Percentiles rank a stretch among this genome's conserved stretches.
phyloP scores from a whole-genome alignment of 1,284 basidiomycete species.

The Dichomitus squalens region DNA sequence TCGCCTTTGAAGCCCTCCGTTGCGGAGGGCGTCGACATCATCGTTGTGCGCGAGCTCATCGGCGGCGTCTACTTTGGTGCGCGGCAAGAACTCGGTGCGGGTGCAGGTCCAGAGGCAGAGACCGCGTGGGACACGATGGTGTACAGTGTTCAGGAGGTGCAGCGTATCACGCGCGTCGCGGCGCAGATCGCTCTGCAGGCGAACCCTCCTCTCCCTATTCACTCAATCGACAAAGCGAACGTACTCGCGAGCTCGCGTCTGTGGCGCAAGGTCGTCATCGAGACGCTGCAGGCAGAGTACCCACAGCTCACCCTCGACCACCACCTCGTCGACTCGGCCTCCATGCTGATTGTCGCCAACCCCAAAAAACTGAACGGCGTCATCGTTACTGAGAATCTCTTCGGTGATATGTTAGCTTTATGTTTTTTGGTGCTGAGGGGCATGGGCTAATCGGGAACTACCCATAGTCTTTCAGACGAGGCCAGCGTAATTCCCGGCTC shows the following conservation, averaged over 20 bases:
- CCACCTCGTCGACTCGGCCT: constrained; percentile 93
- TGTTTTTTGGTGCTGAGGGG: constrained; percentile 1
- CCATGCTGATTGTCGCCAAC: constrained; percentile 94
- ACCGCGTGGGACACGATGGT: constrained; percentile 90
- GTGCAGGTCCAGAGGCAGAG: constrained; percentile 57
- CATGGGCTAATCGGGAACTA: background rate
- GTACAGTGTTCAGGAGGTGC: constrained; percentile 90
- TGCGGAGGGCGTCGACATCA: constrained; percentile 87
- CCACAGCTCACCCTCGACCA: constrained; percentile 88
- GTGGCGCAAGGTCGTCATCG: constrained; percentile 92
- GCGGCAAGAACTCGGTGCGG: constrained; percentile 83
- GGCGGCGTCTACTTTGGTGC: constrained; percentile 94
- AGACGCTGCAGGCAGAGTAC: constrained; percentile 83
- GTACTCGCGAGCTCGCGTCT: constrained; percentile 94
- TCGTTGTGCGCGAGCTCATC: constrained; percentile 95
- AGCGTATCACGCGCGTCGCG: constrained; percentile 95
- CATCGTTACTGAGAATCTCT: constrained; percentile 92
- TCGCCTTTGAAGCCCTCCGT: constrained; percentile 93
- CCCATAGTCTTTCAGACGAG: constrained; percentile 87
- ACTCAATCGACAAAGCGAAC: constrained; percentile 99
- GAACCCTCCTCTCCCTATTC: constrained; percentile 87
- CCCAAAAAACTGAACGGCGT: constrained; percentile 97
- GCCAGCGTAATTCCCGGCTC: constrained; percentile 98
- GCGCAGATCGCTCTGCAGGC: constrained; percentile 87
- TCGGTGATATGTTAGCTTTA: constrained; percentile 87